phyloP scores from a whole-genome alignment of 768 basidiomycete species.

The Ramaria sp. region DNA sequence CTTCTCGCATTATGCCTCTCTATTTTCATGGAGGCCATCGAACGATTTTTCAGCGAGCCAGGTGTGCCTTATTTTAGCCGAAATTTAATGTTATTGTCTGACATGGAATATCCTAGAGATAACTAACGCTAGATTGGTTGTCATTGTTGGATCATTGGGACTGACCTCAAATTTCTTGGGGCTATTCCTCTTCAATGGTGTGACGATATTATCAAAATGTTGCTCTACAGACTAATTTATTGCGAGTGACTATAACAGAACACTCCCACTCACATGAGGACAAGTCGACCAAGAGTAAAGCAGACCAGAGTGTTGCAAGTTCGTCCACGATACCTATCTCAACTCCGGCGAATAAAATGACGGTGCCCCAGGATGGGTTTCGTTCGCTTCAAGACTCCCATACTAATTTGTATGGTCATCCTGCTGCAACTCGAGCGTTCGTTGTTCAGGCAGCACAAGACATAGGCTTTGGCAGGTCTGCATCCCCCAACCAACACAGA shows the following conservation, averaged over 20 bases:
- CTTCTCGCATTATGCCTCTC: constrained; percentile 94
- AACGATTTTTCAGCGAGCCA: constrained; percentile 77
- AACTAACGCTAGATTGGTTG: constrained; percentile 76
- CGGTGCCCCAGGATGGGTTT: not conserved
- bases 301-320: constrained; percentile 5
- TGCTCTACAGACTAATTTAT: constrained; percentile 8
- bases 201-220: constrained; percentile 15
- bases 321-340: not conserved
- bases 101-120: constrained; percentile 46
- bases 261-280: constrained; percentile 20
- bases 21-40: constrained; percentile 84
- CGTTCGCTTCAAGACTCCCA: constrained; percentile 24
- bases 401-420: constrained; percentile 57
- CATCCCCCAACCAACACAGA: constrained; percentile 5
- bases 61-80: constrained; percentile 34
- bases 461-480: constrained; percentile 29
- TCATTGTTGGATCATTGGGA: constrained; percentile 83
- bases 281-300: not conserved
- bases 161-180: constrained; percentile 89
- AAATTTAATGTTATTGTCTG: not conserved
- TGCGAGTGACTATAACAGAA: constrained; percentile 12
- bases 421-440: constrained; percentile 30
- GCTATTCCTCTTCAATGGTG: constrained; percentile 90
- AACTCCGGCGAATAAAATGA: not conserved
- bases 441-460: constrained; percentile 72